Base-by-base conservation (phyloP, 352 stramenopile genomes). In the Globisporangium uncinulatum region DNA sequence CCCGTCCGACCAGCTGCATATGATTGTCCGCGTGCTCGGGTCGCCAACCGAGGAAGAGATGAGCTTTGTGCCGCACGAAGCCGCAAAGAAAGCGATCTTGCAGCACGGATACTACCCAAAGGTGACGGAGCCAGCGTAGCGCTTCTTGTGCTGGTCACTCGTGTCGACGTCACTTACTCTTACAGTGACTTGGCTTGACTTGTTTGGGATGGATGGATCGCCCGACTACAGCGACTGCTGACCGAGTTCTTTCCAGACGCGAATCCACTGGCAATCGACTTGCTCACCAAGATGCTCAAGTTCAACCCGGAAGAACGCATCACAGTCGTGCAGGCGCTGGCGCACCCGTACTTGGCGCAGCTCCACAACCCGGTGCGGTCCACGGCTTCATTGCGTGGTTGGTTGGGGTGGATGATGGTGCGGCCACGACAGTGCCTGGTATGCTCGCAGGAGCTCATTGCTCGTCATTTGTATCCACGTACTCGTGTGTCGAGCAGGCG, bases 1-100 rank as follows among this genome's bases (percentile, higher is more conserved):
- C 60, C 80, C 79, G n/a, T 87, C 81, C 19, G 81, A 95, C 55
- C 83, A 95, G 54, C 63, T 95, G 29, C 77, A 92, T 63, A 91
- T 87, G 71, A 95, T 95, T 57, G 83, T 92, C 50, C 78, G 79
- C 39, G 80, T 91, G 57, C 75, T 99, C 48, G 97, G 97, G 2
- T 98, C 96, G 34, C 93, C 98, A 9, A 86, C 79, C 0, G 87
- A 98, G 54, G 73, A 94, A 57, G 96, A 99, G 56, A 92, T 99
- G 68, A 87, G 88, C 54, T 99, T 99, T 67, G 95, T 99, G 14
- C 97, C 96, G 21, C 97, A 97, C 51, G 89, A 93, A 71, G 83
- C 83, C 10, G 83, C 83, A 31, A 89, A 86, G 63, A 87, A 86
- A 57, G 83, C 83, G 19, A 90, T 93, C 53, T 59, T 88, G 37